Evolutionary conservation across 345 rosid genomes (phyloP), one percentile per base, ranked within the genome.

Genomic region (Pseudoturritis turrita): DNA sequence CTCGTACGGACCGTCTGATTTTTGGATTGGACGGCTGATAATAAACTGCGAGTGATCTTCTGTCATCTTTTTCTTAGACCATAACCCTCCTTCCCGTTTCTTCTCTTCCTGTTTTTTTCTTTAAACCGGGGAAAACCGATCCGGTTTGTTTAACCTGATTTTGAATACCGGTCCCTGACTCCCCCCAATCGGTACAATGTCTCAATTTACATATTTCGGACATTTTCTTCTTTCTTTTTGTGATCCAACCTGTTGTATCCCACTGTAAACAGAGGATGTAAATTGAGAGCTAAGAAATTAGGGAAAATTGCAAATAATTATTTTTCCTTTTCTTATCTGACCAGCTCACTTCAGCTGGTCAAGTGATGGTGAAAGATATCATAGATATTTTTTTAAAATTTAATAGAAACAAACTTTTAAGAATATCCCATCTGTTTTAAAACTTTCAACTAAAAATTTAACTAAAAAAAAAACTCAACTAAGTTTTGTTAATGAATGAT

Each of bases 21-120:
- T 62, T 70, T 22, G 57, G 79, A 80, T 71, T 75, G 81, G 74
- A 77, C 80, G 85, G 83, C 62, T 65, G 76, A 71, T 45, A 47
- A 26, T 13, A 13, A 73, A 72, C 72, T 23, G 54, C 52, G 9
- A 43, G 50, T 68, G 51, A 61, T 61, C 23, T 49, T 29, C 73
- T 64, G 65, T 56, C 77, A 61, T 31, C 26, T 17, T 33, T 63
- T 44, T 21, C 21, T 25, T 65, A 65, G 78, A 57, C 77, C 72
- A 73, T 57, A 46, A 65, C 72, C 77, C 77, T 73, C 60, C 14
- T 73, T 43, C 71, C 77, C 45, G 53, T 65, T 74, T 65, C 56
- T 66, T 15, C 73, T 68, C 69, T 50, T 51, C 77, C 45, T 65
- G 72, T 65, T 29, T 73, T 36, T 50, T 37, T 47, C 53, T 56